phyloP scores from a whole-genome alignment of 257 asterid genomes.

The Marsdenia floribunda region DNA sequence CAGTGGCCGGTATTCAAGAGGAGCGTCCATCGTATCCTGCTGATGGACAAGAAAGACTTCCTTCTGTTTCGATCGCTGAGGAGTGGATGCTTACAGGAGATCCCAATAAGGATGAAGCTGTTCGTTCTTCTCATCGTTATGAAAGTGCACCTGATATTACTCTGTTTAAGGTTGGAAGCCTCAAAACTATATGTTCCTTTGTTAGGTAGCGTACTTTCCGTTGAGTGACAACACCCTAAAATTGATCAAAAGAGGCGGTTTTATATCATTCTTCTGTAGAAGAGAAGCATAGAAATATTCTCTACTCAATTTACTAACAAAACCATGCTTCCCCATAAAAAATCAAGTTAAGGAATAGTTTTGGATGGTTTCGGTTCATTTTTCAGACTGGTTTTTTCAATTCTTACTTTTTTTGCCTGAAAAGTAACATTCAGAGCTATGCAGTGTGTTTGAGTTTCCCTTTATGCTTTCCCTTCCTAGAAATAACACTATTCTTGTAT shows the following conservation, averaged over 20 bases:
- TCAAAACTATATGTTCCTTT: neutral
- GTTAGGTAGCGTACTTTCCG: slow-evolving; percentile 2
- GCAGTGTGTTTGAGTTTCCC: neutral
- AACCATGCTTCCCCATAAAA: neutral
- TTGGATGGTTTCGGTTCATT: neutral
- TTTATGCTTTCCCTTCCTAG: neutral
- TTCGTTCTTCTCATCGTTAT: slow-evolving; percentile 87
- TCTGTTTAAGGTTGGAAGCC: slow-evolving; percentile 71
- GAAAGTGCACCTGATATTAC: slow-evolving; percentile 93
- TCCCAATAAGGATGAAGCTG: slow-evolving; percentile 72
- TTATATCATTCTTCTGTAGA: neutral
- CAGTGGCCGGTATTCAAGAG: slow-evolving; percentile 90
- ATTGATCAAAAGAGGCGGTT: neutral
- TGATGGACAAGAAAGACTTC: slow-evolving; percentile 95
- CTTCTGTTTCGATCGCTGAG: slow-evolving; percentile 77
- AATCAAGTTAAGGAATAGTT: neutral
- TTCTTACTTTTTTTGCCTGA: neutral
- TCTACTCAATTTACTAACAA: neutral
- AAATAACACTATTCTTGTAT: too few relatives aligned
- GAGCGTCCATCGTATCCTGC: slow-evolving; percentile 66
- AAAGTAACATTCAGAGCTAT: neutral
- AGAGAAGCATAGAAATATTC: neutral
- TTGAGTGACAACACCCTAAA: neutral
- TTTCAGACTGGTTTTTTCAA: neutral
- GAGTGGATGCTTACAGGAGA: slow-evolving; percentile 99